A percentile compares a stretch with the other conserved stretches of the same genome.
These are phyloP conservation scores for Pythium monospermum DNA, from an alignment of 352 stramenopile genomes.

Conservation along the genomic window DNA sequence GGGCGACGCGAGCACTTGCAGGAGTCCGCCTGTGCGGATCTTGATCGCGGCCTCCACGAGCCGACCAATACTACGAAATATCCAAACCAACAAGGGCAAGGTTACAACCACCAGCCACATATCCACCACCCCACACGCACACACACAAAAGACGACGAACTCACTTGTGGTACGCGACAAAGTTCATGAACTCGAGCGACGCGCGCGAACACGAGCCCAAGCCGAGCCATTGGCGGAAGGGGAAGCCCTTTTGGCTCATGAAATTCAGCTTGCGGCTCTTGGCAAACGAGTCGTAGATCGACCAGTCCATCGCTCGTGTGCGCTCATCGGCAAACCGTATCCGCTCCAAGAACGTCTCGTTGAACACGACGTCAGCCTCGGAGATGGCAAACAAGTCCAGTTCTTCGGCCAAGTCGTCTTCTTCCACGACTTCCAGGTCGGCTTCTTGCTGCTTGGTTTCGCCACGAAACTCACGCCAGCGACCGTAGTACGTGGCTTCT, in stretches of 20 bases:
- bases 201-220: conserved; percentile 61
- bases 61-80: conserved; percentile 53
- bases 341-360: conserved; percentile 69
- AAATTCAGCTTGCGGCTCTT: conserved; percentile 80
- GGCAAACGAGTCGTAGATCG: conserved; percentile 76
- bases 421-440: conserved; percentile 73
- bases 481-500: conserved; percentile 80
- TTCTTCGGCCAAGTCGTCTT: conserved; percentile 79
- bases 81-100: neutral
- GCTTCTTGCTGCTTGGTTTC: conserved; percentile 78
- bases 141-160: conserved; percentile 6
- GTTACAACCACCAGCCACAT: neutral
- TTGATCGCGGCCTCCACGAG: conserved; percentile 83
- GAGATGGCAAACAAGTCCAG: conserved; percentile 81
- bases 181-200: conserved; percentile 83
- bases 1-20: conserved; percentile 45
- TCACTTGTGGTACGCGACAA: conserved; percentile 83
- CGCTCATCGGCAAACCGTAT: conserved; percentile 83
- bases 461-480: conserved; percentile 76
- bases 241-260: conserved; percentile 63
- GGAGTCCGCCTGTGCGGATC: conserved; percentile 41
- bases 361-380: conserved; percentile 72
- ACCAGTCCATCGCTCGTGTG: conserved; percentile 79
- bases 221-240: conserved; percentile 67
- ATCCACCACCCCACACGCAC: neutral